A percentile compares a stretch with the other conserved stretches of the same genome.
Conservation (phyloP, 2,329 filamentous ascomycete genomes). For the Colletotrichum costaricense region DNA sequence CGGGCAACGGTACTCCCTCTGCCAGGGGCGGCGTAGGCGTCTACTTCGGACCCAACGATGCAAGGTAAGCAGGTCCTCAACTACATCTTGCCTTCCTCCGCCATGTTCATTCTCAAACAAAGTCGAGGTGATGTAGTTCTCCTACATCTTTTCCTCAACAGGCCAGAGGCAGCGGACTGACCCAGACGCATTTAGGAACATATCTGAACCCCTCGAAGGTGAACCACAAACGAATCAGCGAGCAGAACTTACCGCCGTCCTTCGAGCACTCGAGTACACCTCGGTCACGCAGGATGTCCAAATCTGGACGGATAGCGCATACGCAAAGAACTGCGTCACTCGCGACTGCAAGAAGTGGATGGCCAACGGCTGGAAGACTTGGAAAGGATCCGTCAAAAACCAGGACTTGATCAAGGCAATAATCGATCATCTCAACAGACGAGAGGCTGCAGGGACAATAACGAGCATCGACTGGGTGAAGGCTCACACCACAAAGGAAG, state of each 20-base stretch:
- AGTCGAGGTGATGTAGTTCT: not conserved
- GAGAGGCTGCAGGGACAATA: constrained; percentile 66
- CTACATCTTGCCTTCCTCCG: not conserved
- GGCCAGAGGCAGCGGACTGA: constrained; percentile 33
- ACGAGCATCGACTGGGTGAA: constrained; percentile 91
- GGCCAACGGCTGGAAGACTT: constrained; percentile 81
- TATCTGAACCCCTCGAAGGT: constrained; percentile 82
- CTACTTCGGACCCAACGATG: constrained; percentile 68
- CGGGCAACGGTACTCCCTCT: constrained; percentile 66
- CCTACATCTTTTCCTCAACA: not conserved
- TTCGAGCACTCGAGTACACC: constrained; percentile 82
- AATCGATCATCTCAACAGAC: constrained; percentile 68
- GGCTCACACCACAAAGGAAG: constrained; percentile 75
- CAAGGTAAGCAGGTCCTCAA: constrained; percentile 53
- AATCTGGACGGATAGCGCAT: constrained; percentile 90
- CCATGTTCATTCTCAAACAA: not conserved
- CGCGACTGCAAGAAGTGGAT: constrained; percentile 80
- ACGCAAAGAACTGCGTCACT: constrained; percentile 89
- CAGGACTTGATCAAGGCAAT: constrained; percentile 79
- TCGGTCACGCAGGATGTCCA: constrained; percentile 75
- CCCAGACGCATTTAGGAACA: constrained; percentile 55
- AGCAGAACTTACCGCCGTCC: constrained; percentile 91
- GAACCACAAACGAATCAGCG: constrained; percentile 91
- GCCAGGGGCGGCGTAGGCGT: constrained; percentile 72
- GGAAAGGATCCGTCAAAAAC: constrained; percentile 83